A percentile compares a stretch with the other conserved stretches of the same genome.
Conservation (phyloP, 2,329 filamentous ascomycete species). For the Pseudonectria buxi region DNA sequence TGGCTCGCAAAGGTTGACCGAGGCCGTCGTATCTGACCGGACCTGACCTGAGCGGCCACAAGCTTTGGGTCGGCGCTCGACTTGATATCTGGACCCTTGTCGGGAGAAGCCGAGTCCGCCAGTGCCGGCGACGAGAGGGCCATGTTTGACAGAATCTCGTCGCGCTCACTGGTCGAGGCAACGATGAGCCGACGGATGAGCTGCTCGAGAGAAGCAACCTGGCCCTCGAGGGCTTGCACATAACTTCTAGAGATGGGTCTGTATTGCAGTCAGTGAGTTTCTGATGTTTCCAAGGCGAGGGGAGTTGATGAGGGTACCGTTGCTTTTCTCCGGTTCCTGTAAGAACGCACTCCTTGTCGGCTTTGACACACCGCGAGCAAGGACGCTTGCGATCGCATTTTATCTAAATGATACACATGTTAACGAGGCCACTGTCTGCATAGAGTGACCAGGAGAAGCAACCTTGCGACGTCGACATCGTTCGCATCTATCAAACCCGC, state of each 20-base stretch:
- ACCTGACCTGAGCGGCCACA: slow-evolving; percentile 26
- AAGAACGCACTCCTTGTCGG: slow-evolving; percentile 33
- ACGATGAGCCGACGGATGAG: slow-evolving; percentile 38
- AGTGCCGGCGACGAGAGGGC: slow-evolving; percentile 22
- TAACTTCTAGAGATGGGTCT: slow-evolving; percentile 40
- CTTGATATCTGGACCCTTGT: slow-evolving; percentile 14
- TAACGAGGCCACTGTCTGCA: slow-evolving; percentile 6
- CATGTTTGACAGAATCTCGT: slow-evolving; percentile 34
- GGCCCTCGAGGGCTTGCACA: slow-evolving; percentile 40
- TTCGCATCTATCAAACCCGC: slow-evolving; percentile 28
- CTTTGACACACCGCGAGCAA: slow-evolving; percentile 42
- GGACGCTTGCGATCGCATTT: slow-evolving; percentile 47
- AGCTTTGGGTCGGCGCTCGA: slow-evolving; percentile 23
- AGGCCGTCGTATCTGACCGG: slow-evolving; percentile 32
- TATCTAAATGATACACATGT: slow-evolving; percentile 30
- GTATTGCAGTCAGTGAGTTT: background rate
- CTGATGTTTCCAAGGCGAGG: background rate
- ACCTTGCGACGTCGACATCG: slow-evolving; percentile 39
- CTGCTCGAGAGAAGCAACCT: slow-evolving; percentile 38
- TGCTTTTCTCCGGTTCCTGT: slow-evolving; percentile 37
- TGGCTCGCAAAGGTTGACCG: slow-evolving; percentile 35
- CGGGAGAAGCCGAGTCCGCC: slow-evolving; percentile 8
- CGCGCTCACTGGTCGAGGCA: slow-evolving; percentile 31
- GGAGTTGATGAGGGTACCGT: slow-evolving; percentile 22
- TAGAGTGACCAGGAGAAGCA: background rate